A percentile compares a stretch with the other conserved stretches of the same genome.
phyloP scores from a whole-genome alignment of 495 filamentous ascomycete genomes.

The Penicillium angulare region DNA sequence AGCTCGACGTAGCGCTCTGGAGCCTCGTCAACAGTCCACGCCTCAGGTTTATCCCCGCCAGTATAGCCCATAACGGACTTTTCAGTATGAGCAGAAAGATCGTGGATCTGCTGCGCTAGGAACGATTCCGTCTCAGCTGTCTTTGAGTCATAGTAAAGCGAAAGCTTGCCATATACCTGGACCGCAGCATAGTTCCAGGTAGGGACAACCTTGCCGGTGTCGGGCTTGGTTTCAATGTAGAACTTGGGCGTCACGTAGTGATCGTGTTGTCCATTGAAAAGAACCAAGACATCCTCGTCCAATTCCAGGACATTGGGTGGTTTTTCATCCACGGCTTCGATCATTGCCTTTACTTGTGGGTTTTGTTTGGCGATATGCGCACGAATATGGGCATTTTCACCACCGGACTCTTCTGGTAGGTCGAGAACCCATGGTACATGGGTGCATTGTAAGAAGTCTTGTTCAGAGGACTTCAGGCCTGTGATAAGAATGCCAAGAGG shows the following conservation, averaged over 20 bases:
- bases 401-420: constrained; percentile 23
- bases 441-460: constrained; percentile 50
- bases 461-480: constrained; percentile 41
- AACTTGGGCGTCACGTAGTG: constrained; percentile 62
- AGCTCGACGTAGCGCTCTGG: constrained; percentile 43
- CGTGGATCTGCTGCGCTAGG: constrained; percentile 43
- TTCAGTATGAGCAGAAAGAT: constrained; percentile 48
- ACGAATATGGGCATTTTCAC: constrained; percentile 35
- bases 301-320: constrained; percentile 8
- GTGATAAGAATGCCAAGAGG: constrained; percentile 57
- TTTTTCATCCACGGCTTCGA: constrained; percentile 28
- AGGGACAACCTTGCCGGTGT: constrained; percentile 56
- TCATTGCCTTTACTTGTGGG: constrained; percentile 53
- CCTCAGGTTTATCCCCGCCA: not conserved
- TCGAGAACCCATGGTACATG: constrained; percentile 60
- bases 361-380: constrained; percentile 55
- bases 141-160: constrained; percentile 42
- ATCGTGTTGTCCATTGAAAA: constrained; percentile 51
- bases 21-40: constrained; percentile 49
- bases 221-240: constrained; percentile 56
- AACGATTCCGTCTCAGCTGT: constrained; percentile 33
- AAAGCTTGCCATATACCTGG: constrained; percentile 52
- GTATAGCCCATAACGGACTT: constrained; percentile 43
- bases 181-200: constrained; percentile 63
- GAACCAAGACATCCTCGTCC: constrained; percentile 32